phyloP scores from a whole-genome alignment of 306 rosid genomes.

The Sphenostylis stenocarpa region DNA sequence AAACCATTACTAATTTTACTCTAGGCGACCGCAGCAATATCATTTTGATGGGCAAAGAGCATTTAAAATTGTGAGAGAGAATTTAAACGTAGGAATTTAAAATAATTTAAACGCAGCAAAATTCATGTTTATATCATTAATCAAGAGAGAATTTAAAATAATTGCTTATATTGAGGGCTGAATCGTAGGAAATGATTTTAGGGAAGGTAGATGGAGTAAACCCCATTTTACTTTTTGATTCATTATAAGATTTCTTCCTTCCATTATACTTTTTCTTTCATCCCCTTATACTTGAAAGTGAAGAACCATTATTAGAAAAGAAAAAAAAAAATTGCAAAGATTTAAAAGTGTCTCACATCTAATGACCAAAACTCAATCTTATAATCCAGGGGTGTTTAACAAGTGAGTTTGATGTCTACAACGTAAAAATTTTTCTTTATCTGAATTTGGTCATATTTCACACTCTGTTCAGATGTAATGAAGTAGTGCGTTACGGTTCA shows the following conservation, averaged over 20 bases:
- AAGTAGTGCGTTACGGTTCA: no score
- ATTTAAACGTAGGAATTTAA: no score
- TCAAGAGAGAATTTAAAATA: neutral
- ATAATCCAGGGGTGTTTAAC: neutral
- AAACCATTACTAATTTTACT: neutral
- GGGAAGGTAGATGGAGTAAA: neutral
- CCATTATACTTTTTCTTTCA: neutral
- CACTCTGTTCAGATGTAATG: neutral
- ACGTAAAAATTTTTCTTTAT: neutral
- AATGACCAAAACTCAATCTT: neutral
- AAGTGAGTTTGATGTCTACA: neutral
- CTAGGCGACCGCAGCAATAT: neutral
- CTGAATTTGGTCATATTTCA: neutral
- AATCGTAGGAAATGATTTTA: neutral
- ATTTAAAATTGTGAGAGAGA: no score
- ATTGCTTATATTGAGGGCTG: neutral
- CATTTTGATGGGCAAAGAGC: neutral
- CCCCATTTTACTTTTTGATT: neutral
- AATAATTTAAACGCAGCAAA: no score
- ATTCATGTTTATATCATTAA: no score
- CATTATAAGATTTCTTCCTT: neutral
- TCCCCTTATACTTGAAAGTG: neutral
- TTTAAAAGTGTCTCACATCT: neutral
- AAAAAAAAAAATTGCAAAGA: neutral
- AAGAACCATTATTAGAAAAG: neutral